Evolutionary conservation across 768 basidiomycete species (phyloP), one percentile per base, ranked within the genome.

Genomic region (Lactarius pseudohatsudake): DNA sequence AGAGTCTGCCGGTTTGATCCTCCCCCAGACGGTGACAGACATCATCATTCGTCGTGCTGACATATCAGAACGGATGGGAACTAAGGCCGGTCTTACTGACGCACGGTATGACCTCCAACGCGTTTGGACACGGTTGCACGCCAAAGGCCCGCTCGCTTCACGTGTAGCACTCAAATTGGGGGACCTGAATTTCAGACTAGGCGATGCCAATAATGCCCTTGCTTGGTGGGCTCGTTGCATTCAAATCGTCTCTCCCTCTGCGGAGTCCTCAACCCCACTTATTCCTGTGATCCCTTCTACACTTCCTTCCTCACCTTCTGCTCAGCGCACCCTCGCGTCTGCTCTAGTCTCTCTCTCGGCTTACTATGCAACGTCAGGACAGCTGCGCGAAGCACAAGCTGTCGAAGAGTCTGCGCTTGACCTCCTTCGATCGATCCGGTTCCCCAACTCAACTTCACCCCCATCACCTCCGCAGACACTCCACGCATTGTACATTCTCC

Each of bases 311-410:
- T 86, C 87, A 62, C 88, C 89, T 50, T 77, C 80, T 55, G 82
- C 81, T 28, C 90, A 92, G 72, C 82, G 91, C 63, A 83, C 83
- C 32, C 74, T 90, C 57, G 78, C 82, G 0, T 85, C 84, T 28
- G 79, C 84, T 15, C 78, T 92, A 3, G 83, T 90, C 8, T 89
- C 90, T n/a, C 74, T 89, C 28, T 92, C 91, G 26, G 86, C 87
- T 4, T 84, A 82, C 71, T 88, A 88, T 72, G 86, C 90, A 18
- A 85, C 81, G 28, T 81, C 85, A 2, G 83, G 85, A 16, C 79
- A 83, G 62, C 76, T 90, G 16, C 72, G 72, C 32, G 77, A 85
- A 70, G 90, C 91, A 7, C 82, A 80, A 70, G 74, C 75, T 32
- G 67, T 88, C 18, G 84, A 91, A 73, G 83, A 89, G 73, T 75